phyloP scores from a whole-genome alignment of 2,329 filamentous ascomycete species.

The Fusarium sp. region DNA sequence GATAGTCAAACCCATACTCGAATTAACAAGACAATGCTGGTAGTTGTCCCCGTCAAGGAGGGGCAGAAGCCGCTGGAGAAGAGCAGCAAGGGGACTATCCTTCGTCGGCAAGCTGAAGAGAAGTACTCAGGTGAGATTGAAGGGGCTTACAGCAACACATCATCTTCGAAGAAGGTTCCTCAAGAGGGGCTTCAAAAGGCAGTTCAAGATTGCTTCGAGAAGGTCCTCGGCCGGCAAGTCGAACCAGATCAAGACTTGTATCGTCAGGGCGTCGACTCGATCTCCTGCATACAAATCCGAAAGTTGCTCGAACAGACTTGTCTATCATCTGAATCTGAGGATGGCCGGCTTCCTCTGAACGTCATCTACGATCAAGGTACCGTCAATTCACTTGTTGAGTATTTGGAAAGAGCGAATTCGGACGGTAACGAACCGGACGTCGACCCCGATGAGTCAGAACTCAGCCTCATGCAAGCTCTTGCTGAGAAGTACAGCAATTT shows the following conservation, averaged over 20 bases:
- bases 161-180: constrained; percentile 23
- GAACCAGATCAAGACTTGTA: constrained; percentile 63
- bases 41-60: constrained; percentile 51
- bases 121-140: constrained; percentile 59
- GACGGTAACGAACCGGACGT: constrained; percentile 1
- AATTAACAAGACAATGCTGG: constrained; percentile 61
- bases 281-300: constrained; percentile 64
- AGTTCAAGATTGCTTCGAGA: constrained; percentile 49
- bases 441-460: background rate
- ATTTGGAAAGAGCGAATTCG: constrained; percentile 20
- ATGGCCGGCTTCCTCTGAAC: constrained; percentile 59
- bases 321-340: background rate
- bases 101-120: constrained; percentile 63
- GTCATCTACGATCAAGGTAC: constrained; percentile 69
- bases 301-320: constrained; percentile 45
- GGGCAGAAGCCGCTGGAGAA: constrained; percentile 56
- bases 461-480: constrained; percentile 10
- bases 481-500: constrained; percentile 20
- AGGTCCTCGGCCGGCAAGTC: constrained; percentile 44
- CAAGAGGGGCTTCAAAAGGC: constrained; percentile 50
- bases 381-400: constrained; percentile 48
- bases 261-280: constrained; percentile 68
- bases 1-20: constrained; percentile 61
- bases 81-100: constrained; percentile 71
- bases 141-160: constrained; percentile 52